A percentile compares a stretch with the other conserved stretches of the same genome.
Evolutionary conservation across 1,284 basidiomycete species (phyloP).

Genomic region (Earliella scabrosa): DNA sequence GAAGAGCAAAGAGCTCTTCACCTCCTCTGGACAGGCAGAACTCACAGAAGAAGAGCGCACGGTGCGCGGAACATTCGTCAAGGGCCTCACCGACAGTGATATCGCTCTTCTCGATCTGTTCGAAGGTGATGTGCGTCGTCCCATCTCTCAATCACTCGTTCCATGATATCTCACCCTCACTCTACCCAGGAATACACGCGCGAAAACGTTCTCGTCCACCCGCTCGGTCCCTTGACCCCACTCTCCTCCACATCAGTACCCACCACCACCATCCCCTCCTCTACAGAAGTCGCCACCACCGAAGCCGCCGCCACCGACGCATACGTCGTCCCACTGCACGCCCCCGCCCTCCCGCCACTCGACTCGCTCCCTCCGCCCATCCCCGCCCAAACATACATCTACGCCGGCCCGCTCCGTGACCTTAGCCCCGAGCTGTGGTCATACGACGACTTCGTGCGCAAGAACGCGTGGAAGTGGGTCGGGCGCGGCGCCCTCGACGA

Average conservation of each 20-base stretch:
- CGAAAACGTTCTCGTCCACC: constrained; percentile 56
- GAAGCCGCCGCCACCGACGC: constrained; percentile 30
- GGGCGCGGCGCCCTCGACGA: constrained; percentile 40
- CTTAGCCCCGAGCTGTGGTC: constrained; percentile 75
- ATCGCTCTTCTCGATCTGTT: constrained; percentile 71
- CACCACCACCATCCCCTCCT: constrained; percentile 38
- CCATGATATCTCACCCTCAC: not conserved
- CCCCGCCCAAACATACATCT: constrained; percentile 75
- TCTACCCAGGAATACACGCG: constrained; percentile 72
- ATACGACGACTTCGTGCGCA: constrained; percentile 71
- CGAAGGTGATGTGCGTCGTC: constrained; percentile 72
- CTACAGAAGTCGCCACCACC: constrained; percentile 38
- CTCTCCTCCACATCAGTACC: constrained; percentile 26
- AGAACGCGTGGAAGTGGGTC: constrained; percentile 78
- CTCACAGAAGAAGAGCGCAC: constrained; percentile 52
- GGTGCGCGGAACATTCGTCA: constrained; percentile 75
- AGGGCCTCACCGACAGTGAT: constrained; percentile 63
- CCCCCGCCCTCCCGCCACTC: constrained; percentile 44
- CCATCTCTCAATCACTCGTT: not conserved
- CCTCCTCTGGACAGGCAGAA: constrained; percentile 36
- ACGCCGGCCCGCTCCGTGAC: constrained; percentile 45
- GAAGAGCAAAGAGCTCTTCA: constrained; percentile 48
- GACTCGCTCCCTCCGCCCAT: constrained; percentile 41
- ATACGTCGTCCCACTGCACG: constrained; percentile 43
- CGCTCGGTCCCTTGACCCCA: constrained; percentile 47